Conservation (phyloP, 257 asterid genomes). For the Anisodus acutangulus region DNA sequence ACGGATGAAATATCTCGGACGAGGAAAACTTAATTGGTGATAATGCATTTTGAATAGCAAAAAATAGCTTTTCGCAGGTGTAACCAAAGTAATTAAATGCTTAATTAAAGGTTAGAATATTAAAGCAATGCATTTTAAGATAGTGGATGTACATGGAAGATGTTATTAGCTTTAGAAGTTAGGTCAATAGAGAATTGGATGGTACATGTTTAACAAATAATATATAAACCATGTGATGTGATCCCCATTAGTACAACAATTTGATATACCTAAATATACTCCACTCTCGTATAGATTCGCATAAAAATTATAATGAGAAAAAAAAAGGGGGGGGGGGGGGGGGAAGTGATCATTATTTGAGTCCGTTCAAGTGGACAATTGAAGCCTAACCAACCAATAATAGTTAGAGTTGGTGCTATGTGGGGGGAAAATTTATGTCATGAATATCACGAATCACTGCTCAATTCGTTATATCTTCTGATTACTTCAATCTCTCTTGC, state of each 20-base stretch:
- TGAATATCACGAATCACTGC: no score
- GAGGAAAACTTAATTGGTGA: neutral
- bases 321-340: neutral
- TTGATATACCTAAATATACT: conserved; percentile 1
- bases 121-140: neutral
- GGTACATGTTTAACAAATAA: neutral
- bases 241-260: neutral
- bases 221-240: conserved; percentile 18
- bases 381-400: no score
- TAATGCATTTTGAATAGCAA: neutral
- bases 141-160: neutral
- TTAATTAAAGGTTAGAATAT: neutral
- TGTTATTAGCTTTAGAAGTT: conserved; percentile 6
- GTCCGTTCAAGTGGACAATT: no score
- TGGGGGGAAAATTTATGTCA: no score
- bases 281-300: neutral
- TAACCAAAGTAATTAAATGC: neutral
- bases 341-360: neutral
- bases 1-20: neutral
- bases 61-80: neutral
- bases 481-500: no score
- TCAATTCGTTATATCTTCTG: no score
- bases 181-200: conserved; percentile 10
- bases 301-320: neutral
- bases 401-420: no score